Conservation (phyloP, 2,329 filamentous ascomycete species). For the Monosporascus sp. region DNA sequence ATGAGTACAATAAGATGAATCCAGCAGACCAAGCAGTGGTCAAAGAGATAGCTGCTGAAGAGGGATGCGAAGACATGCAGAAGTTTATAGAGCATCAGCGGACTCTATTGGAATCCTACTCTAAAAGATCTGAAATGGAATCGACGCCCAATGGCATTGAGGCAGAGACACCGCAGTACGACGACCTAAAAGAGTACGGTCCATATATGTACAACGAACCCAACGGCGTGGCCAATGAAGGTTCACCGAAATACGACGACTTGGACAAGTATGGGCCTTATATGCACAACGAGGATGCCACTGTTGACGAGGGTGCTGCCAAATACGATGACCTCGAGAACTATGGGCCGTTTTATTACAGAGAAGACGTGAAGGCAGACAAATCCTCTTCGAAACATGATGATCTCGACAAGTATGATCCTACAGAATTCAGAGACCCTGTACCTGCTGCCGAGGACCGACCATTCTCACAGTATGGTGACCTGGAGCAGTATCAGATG, state of each 20-base stretch:
- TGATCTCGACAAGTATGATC: conserved; percentile 35
- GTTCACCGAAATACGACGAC: conserved; percentile 27
- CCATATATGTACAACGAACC: conserved; percentile 24
- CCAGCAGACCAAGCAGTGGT: too few relatives aligned
- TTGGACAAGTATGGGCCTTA: conserved; percentile 33
- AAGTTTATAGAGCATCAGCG: too few relatives aligned
- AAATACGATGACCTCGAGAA: conserved; percentile 34
- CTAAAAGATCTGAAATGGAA: conserved; percentile 13
- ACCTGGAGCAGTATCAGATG: conserved; percentile 34
- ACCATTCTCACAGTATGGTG: conserved; percentile 30
- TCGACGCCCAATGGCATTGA: conserved; percentile 6
- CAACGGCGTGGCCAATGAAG: conserved; percentile 1
- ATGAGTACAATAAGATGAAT: too few relatives aligned
- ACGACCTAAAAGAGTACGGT: conserved; percentile 33
- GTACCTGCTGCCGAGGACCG: conserved; percentile 14
- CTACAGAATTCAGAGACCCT: conserved; percentile 18
- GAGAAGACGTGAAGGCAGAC: conserved; percentile 23
- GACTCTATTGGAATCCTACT: too few relatives aligned
- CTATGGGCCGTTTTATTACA: conserved; percentile 26
- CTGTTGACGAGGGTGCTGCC: conserved; percentile 18
- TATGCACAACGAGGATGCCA: conserved; percentile 27
- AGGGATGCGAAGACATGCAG: too few relatives aligned
- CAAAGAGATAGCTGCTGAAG: too few relatives aligned
- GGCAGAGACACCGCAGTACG: conserved; percentile 18
- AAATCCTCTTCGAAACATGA: conserved; percentile 26